Percentiles rank a stretch among this genome's conserved stretches.
These are phyloP conservation scores for Coemansia sp. DNA, from an alignment of 192 early-diverging fungal species.

Conservation along the genomic window DNA sequence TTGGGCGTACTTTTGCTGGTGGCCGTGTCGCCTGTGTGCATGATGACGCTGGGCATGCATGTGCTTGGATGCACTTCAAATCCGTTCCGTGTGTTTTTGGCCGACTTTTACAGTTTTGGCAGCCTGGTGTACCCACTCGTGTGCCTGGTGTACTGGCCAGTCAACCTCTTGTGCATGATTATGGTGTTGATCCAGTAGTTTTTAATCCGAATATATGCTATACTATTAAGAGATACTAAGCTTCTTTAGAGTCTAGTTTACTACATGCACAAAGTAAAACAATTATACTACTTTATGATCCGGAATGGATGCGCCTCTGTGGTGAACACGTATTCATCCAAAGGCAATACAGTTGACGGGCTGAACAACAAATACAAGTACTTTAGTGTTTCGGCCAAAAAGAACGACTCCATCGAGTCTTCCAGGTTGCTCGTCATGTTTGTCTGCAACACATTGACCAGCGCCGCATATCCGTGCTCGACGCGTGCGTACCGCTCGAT, in stretches of 20 bases:
- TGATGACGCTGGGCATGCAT: conserved; percentile 57
- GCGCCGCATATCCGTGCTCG: conserved; percentile 60
- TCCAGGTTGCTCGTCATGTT: neutral
- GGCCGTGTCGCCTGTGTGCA: conserved; percentile 49
- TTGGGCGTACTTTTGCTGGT: conserved; percentile 41
- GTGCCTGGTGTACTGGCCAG: conserved; percentile 74
- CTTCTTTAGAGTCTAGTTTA: neutral
- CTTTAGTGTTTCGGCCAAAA: conserved; percentile 94
- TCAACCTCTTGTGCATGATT: conserved; percentile 51
- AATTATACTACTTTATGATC: conserved; percentile 17
- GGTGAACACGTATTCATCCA: conserved; percentile 88
- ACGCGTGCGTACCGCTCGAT: conserved; percentile 80
- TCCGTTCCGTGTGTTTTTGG: conserved; percentile 56
- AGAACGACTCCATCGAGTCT: conserved; percentile 74
- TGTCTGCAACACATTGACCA: conserved; percentile 24
- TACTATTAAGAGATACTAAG: neutral
- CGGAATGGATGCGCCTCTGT: conserved; percentile 91
- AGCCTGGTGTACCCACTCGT: conserved; percentile 64
- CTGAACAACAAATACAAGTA: conserved; percentile 90
- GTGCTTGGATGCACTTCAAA: conserved; percentile 39
- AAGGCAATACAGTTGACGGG: conserved; percentile 60
- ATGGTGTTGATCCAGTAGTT: conserved; percentile 36
- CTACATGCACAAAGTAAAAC: neutral
- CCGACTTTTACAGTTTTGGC: conserved; percentile 65
- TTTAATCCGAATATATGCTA: neutral